These are phyloP conservation scores for Pseudogymnoascus sp. DNA, from an alignment of 2,329 filamentous ascomycete species.

Conservation along the genomic window DNA sequence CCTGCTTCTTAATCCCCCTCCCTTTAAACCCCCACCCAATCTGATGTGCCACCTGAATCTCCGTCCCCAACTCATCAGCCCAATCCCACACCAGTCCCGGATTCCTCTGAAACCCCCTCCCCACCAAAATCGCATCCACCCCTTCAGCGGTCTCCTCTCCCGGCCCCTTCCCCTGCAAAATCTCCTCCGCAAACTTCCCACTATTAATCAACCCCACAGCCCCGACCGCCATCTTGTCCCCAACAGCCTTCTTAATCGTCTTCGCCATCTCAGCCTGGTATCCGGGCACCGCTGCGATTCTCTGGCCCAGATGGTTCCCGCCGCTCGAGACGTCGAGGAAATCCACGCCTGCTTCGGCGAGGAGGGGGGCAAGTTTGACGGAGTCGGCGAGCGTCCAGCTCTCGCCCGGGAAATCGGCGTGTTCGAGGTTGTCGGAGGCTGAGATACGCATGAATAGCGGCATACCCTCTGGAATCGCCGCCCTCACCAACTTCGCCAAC, in stretches of 20 bases:
- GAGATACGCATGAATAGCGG: conserved; percentile 68
- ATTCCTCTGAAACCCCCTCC: conserved; percentile 53
- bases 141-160: conserved; percentile 35
- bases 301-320: conserved; percentile 55
- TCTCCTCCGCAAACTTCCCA: conserved; percentile 41
- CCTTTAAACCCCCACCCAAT: conserved; percentile 51
- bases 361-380: conserved; percentile 53
- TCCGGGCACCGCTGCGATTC: conserved; percentile 52
- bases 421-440: conserved; percentile 71
- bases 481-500: conserved; percentile 55
- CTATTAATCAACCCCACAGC: conserved; percentile 45
- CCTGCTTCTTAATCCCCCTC: conserved; percentile 20
- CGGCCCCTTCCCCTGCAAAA: conserved; percentile 37
- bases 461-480: conserved; percentile 58
- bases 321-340: conserved; percentile 67
- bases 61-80: conserved; percentile 47
- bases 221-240: conserved; percentile 46
- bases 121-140: conserved; percentile 45
- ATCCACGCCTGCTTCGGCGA: conserved; percentile 65
- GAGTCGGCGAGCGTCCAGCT: conserved; percentile 65
- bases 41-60: conserved; percentile 45
- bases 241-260: conserved; percentile 65
- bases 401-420: conserved; percentile 45
- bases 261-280: conserved; percentile 70
- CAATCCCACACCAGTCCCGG: conserved; percentile 50